phyloP scores from a whole-genome alignment of 495 filamentous ascomycete species.

The Hypoxylon perforatum region DNA sequence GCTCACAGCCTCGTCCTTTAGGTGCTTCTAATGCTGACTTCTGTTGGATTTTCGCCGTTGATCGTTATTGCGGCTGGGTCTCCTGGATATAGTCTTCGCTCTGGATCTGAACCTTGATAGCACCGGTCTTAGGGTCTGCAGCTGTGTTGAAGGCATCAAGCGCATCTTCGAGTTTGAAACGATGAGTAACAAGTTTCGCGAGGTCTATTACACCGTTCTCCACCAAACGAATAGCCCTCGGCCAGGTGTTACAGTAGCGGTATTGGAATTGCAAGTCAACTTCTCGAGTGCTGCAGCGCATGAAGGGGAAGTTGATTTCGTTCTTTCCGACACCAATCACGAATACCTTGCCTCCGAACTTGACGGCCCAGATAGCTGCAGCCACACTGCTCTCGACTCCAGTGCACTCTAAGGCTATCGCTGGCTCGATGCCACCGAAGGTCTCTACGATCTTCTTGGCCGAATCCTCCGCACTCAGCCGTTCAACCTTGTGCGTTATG shows the following conservation, averaged over 20 bases:
- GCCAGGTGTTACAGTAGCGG: constrained; percentile 95
- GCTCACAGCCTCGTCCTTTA: constrained; percentile 3
- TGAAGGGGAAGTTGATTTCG: constrained; percentile 93
- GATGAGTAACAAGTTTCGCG: constrained; percentile 84
- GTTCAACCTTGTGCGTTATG: constrained; percentile 81
- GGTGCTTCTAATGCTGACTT: constrained; percentile 10
- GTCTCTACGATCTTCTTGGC: constrained; percentile 72
- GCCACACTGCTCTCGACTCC: constrained; percentile 90
- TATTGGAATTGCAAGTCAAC: constrained; percentile 97
- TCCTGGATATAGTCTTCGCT: constrained; percentile 57
- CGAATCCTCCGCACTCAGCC: constrained; percentile 73
- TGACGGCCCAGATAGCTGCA: constrained; percentile 85
- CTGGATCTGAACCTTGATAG: constrained; percentile 94
- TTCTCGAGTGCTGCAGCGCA: constrained; percentile 88
- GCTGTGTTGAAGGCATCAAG: constrained; percentile 89
- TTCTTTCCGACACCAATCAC: constrained; percentile 93
- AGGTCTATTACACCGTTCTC: constrained; percentile 84
- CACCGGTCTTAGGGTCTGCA: constrained; percentile 86
- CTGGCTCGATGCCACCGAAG: constrained; percentile 78
- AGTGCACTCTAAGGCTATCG: constrained; percentile 86
- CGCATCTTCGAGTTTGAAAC: constrained; percentile 85
- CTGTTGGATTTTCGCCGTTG: constrained; percentile 9
- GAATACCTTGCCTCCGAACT: constrained; percentile 94
- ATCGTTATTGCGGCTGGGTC: not conserved
- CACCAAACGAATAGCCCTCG: constrained; percentile 86